These are phyloP conservation scores for Cryptosporidium parvum DNA, from an alignment of 169 alveolate species.

Conservation along the genomic window DNA sequence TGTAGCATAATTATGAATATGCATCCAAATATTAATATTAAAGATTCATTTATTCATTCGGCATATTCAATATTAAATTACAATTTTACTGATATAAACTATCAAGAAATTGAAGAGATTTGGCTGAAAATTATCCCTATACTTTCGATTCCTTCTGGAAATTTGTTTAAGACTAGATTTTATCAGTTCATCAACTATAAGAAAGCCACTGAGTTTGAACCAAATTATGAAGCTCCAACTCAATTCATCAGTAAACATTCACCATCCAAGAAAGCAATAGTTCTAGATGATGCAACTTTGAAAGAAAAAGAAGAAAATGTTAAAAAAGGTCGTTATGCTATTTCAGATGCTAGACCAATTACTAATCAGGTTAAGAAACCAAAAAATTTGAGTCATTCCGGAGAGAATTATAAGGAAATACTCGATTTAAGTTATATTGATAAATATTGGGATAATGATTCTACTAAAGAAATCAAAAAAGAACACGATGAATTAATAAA, in stretches of 20 bases:
- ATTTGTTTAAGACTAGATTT: constrained; percentile 24
- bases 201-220: background rate
- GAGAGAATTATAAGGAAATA: background rate
- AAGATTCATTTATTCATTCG: constrained; percentile 45
- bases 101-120: constrained; percentile 3
- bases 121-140: constrained; percentile 50
- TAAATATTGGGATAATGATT: constrained; percentile 13
- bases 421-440: constrained; percentile 13
- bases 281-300: background rate
- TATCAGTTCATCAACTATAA: constrained; percentile 16
- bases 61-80: constrained; percentile 40
- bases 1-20: constrained; percentile 30
- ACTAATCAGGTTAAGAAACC: constrained; percentile 17
- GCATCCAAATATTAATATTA: constrained; percentile 47
- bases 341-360: constrained; percentile 26
- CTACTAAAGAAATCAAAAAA: background rate
- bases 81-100: background rate
- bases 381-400: constrained; percentile 7
- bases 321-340: background rate
- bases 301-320: background rate
- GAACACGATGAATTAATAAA: background rate
- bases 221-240: background rate
- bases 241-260: background rate
- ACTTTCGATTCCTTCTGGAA: constrained; percentile 35
- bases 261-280: background rate